Conservation (phyloP, 768 basidiomycete species). For the Agrocybe pediades region DNA sequence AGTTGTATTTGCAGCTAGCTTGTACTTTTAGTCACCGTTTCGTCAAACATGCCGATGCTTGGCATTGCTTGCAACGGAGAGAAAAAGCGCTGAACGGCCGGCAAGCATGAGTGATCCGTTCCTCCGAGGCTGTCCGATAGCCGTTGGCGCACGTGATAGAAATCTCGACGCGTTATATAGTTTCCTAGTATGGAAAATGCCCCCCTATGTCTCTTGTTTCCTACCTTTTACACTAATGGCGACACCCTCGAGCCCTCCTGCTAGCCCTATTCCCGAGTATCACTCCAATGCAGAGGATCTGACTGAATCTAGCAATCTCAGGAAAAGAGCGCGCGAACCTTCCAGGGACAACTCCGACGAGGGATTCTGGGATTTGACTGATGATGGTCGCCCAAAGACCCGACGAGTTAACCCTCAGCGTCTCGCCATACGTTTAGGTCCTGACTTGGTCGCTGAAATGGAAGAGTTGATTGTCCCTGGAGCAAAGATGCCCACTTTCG, state of each 20-base stretch:
- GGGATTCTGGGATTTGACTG: constrained; percentile 22
- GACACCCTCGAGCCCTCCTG: constrained; percentile 28
- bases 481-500: constrained; percentile 78
- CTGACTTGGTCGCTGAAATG: constrained; percentile 69
- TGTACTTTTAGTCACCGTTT: constrained; percentile 65
- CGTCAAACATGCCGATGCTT: not conserved
- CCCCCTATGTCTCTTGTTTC: constrained; percentile 4
- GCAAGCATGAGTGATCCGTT: not conserved
- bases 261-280: constrained; percentile 10
- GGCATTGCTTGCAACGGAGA: not conserved
- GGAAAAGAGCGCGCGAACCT: constrained; percentile 22
- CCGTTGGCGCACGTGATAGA: constrained; percentile 14
- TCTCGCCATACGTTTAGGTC: constrained; percentile 65
- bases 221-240: constrained; percentile 27
- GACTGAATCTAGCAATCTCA: constrained; percentile 11
- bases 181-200: constrained; percentile 4
- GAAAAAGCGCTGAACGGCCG: not conserved
- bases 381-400: constrained; percentile 44
- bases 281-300: constrained; percentile 18
- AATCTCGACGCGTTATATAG: constrained; percentile 10
- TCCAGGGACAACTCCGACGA: constrained; percentile 23
- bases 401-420: constrained; percentile 69
- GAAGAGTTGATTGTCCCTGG: constrained; percentile 72
- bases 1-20: constrained; percentile 88
- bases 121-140: no score